phyloP scores from a whole-genome alignment of 164 flowering plant genomes.

The Magnolia officinalis region DNA sequence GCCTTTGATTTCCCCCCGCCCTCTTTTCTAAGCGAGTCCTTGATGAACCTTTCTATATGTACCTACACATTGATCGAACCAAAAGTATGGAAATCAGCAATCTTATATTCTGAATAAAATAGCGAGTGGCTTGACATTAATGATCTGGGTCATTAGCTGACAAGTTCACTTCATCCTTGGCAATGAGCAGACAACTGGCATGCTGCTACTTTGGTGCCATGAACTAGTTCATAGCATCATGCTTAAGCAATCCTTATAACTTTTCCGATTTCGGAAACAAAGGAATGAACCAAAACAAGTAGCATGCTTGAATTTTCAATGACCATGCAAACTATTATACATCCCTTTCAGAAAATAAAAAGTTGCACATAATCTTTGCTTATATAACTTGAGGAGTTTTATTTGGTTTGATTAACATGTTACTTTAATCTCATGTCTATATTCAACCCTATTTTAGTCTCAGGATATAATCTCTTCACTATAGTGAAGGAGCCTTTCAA shows the following conservation, averaged over 20 bases:
- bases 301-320: background rate
- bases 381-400: no score
- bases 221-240: background rate
- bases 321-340: background rate
- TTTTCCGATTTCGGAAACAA: no score
- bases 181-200: background rate
- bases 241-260: no score
- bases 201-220: background rate
- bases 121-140: no score
- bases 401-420: background rate
- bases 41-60: no score
- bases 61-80: no score
- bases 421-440: background rate
- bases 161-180: background rate
- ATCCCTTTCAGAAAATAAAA: background rate
- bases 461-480: background rate
- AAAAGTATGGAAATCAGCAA: no score
- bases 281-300: background rate
- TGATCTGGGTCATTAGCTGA: no score
- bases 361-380: background rate
- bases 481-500: background rate
- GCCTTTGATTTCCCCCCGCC: no score
- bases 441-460: background rate
- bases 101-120: no score
- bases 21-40: no score